Evolutionary conservation across 1,284 basidiomycete species (phyloP).

Genomic region (Leccinum pallidistipes): DNA sequence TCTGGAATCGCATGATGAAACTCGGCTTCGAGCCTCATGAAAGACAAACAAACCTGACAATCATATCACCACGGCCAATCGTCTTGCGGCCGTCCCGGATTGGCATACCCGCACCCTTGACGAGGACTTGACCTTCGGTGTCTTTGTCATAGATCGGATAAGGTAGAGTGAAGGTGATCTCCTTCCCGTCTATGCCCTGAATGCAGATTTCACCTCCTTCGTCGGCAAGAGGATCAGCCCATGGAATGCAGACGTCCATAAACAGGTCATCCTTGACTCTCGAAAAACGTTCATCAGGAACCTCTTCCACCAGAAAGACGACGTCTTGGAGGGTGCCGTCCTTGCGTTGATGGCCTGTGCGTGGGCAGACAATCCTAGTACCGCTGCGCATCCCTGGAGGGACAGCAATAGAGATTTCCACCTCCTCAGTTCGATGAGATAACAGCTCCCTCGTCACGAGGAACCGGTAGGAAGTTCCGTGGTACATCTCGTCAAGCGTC

Average conservation of each 20-base stretch:
- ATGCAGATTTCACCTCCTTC: conserved; percentile 54
- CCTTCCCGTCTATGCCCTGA: conserved; percentile 72
- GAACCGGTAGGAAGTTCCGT: conserved; percentile 77
- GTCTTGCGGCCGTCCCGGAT: conserved; percentile 63
- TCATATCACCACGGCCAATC: conserved; percentile 74
- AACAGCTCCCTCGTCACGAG: conserved; percentile 72
- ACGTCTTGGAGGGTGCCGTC: conserved; percentile 72
- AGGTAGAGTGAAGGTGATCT: conserved; percentile 62
- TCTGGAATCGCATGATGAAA: conserved; percentile 14
- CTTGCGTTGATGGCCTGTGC: conserved; percentile 75
- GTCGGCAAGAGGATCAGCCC: conserved; percentile 61
- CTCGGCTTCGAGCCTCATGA: conserved; percentile 1
- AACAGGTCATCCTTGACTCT: conserved; percentile 76
- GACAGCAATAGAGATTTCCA: conserved; percentile 73
- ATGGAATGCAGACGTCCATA: conserved; percentile 65
- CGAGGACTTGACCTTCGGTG: conserved; percentile 61
- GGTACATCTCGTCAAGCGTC: conserved; percentile 84
- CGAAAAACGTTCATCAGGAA: conserved; percentile 66
- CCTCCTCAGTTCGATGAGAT: conserved; percentile 64
- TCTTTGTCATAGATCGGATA: conserved; percentile 60
- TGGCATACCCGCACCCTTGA: conserved; percentile 82
- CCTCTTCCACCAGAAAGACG: conserved; percentile 78
- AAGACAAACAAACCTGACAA: conserved; percentile 59
- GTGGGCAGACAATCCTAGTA: conserved; percentile 76
- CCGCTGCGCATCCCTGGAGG: conserved; percentile 65